Evolutionary conservation across 441 rosid genomes (phyloP).

Genomic region (Biscutella laevigata): DNA sequence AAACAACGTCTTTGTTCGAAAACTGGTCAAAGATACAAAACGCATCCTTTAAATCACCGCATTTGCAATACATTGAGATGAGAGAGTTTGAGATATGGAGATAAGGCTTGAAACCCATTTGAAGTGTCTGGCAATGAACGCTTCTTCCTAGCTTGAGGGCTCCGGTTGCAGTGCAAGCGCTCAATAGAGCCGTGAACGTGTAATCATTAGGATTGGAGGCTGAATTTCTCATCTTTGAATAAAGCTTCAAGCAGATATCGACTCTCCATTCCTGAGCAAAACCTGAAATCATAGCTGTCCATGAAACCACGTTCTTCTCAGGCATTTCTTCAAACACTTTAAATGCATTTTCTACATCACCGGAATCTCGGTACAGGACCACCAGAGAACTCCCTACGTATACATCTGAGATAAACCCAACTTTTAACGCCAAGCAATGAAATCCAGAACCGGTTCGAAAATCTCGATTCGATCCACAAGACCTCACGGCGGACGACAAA

Average conservation of each 20-base stretch:
- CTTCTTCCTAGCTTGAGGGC: slow-evolving; percentile 53
- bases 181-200: slow-evolving; percentile 59
- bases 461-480: slow-evolving; percentile 38
- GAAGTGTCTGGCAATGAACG: slow-evolving; percentile 49
- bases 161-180: slow-evolving; percentile 62
- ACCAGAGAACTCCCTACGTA: slow-evolving; percentile 61
- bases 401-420: slow-evolving; percentile 46
- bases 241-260: slow-evolving; percentile 49
- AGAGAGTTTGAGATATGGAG: slow-evolving; percentile 50
- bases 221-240: slow-evolving; percentile 47
- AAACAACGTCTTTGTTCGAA: slow-evolving; percentile 36
- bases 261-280: slow-evolving; percentile 62
- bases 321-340: slow-evolving; percentile 60
- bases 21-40: slow-evolving; percentile 29
- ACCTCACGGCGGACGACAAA: slow-evolving; percentile 51
- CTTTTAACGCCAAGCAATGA: slow-evolving; percentile 46
- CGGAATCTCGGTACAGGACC: slow-evolving; percentile 41
- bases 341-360: slow-evolving; percentile 32
- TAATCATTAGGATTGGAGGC: slow-evolving; percentile 50
- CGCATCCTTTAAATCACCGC: slow-evolving; percentile 48
- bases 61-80: slow-evolving; percentile 60
- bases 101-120: slow-evolving; percentile 46
- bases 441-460: slow-evolving; percentile 43
- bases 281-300: slow-evolving; percentile 74
- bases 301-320: slow-evolving; percentile 67